Evolutionary conservation across 2,329 filamentous ascomycete species (phyloP).

Genomic region (Ophiognomonia clavigignenti-juglandacearum): DNA sequence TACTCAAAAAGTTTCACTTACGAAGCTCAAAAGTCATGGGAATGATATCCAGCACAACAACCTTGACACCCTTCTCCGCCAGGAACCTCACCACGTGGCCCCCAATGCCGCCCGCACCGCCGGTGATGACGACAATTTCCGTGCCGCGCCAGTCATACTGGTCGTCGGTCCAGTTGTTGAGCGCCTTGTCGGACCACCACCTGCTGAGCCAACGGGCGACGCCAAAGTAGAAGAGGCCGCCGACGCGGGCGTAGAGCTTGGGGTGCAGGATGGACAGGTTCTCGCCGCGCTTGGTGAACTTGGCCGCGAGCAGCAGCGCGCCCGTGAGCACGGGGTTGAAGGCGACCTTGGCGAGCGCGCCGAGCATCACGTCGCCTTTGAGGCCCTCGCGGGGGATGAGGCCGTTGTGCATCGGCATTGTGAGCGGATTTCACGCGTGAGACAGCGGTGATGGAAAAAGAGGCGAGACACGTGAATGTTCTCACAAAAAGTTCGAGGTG

Average conservation of each 20-base stretch:
- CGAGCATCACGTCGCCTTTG: slow-evolving; percentile 54
- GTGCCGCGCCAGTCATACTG: slow-evolving; percentile 58
- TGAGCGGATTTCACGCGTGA: too few species aligned
- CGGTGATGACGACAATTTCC: slow-evolving; percentile 70
- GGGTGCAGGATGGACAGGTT: slow-evolving; percentile 49
- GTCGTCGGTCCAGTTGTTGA: slow-evolving; percentile 47
- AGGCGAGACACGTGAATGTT: too few species aligned
- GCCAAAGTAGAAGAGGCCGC: slow-evolving; percentile 47
- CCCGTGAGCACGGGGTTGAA: slow-evolving; percentile 62
- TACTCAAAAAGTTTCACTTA: too few species aligned
- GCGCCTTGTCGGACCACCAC: slow-evolving; percentile 44
- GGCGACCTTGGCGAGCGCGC: slow-evolving; percentile 53
- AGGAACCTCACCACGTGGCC: slow-evolving; percentile 59
- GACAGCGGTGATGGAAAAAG: too few species aligned
- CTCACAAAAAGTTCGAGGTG: too few species aligned
- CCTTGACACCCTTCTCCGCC: slow-evolving; percentile 59
- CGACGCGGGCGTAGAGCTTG: slow-evolving; percentile 45
- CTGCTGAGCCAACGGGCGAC: slow-evolving; percentile 42
- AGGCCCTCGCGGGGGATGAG: slow-evolving; percentile 54
- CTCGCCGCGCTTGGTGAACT: slow-evolving; percentile 58
- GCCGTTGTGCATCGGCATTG: slow-evolving; percentile 48
- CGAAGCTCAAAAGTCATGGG: slow-evolving; percentile 48
- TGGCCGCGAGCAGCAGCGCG: slow-evolving; percentile 57
- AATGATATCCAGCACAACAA: slow-evolving; percentile 69
- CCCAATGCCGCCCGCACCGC: slow-evolving; percentile 71